A percentile compares a stretch with the other conserved stretches of the same genome.
phyloP scores from a whole-genome alignment of 495 filamentous ascomycete genomes.

The Glarea lozoyensis region DNA sequence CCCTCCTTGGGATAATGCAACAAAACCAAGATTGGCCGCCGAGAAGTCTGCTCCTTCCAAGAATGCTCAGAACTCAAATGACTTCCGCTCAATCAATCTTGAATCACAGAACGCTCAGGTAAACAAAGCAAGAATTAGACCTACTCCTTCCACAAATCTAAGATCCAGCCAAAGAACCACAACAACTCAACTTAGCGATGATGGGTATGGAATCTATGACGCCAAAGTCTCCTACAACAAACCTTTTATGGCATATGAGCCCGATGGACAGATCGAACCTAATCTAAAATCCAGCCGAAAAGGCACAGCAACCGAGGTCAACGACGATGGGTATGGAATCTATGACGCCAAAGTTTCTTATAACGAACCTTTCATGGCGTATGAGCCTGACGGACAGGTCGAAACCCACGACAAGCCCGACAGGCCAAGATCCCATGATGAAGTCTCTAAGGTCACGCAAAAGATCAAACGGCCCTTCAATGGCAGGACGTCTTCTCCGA shows the following conservation, averaged over 20 bases:
- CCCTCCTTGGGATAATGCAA: too few relatives aligned
- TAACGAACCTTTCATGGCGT: constrained; percentile 19
- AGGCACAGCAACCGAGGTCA: not conserved
- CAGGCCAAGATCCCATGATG: too few relatives aligned
- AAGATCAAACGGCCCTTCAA: not conserved
- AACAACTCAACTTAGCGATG: too few relatives aligned
- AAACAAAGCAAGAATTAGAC: too few relatives aligned
- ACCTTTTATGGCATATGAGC: not conserved
- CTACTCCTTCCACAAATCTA: not conserved
- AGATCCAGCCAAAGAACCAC: not conserved
- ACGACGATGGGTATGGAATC: constrained; percentile 16
- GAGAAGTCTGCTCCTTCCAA: too few relatives aligned
- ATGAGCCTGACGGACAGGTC: constrained; percentile 26
- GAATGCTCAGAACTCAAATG: too few relatives aligned
- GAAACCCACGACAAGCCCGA: not conserved
- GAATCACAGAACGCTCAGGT: too few relatives aligned
- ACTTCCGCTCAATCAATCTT: too few relatives aligned
- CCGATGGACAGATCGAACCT: not conserved
- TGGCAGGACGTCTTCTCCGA: too few relatives aligned
- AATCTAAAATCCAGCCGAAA: not conserved
- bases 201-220: not conserved
- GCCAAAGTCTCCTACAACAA: not conserved
- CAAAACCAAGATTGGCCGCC: too few relatives aligned
- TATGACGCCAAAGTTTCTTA: not conserved
- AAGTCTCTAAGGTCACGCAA: too few relatives aligned